A percentile compares a stretch with the other conserved stretches of the same genome.
Conservation (phyloP, 2,329 filamentous ascomycete genomes). For the Xylariaceae sp. region DNA sequence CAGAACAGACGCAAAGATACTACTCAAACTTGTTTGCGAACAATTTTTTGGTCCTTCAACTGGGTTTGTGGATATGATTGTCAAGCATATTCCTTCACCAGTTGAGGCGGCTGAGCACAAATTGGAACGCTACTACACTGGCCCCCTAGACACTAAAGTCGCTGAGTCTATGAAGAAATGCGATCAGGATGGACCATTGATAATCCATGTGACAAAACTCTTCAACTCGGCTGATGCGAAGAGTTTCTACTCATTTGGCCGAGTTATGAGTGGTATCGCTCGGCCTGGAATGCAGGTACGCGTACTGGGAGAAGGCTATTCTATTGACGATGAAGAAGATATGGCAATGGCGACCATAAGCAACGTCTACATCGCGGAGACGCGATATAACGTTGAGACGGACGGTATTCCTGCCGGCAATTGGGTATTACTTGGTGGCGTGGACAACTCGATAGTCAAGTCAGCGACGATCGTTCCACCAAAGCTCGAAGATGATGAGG, state of each 20-base stretch:
- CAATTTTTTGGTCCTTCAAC: conserved; percentile 92
- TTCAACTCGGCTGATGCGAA: conserved; percentile 92
- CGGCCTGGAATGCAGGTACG: conserved; percentile 82
- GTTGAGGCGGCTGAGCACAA: conserved; percentile 76
- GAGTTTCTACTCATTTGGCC: conserved; percentile 85
- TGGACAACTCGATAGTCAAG: conserved; percentile 98
- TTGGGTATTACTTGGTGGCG: conserved; percentile 86
- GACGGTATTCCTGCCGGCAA: conserved; percentile 94
- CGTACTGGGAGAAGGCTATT: conserved; percentile 94
- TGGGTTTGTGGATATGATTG: conserved; percentile 95
- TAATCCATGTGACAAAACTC: conserved; percentile 92
- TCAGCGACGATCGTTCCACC: conserved; percentile 87
- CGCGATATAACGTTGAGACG: conserved; percentile 88
- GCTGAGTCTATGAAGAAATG: conserved; percentile 81
- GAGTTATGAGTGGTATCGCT: conserved; percentile 91
- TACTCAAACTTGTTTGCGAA: conserved; percentile 88
- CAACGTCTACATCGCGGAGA: conserved; percentile 89
- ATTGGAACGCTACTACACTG: conserved; percentile 89
- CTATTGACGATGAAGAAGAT: conserved; percentile 95
- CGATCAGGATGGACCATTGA: conserved; percentile 85
- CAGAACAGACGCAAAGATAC: conserved; percentile 84
- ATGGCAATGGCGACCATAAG: conserved; percentile 87
- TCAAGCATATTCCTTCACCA: conserved; percentile 87
- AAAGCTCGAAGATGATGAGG: conserved; percentile 83
- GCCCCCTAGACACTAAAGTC: conserved; percentile 81